Base-by-base conservation (phyloP, 441 rosid genomes). In the Gossypium davidsonii region DNA sequence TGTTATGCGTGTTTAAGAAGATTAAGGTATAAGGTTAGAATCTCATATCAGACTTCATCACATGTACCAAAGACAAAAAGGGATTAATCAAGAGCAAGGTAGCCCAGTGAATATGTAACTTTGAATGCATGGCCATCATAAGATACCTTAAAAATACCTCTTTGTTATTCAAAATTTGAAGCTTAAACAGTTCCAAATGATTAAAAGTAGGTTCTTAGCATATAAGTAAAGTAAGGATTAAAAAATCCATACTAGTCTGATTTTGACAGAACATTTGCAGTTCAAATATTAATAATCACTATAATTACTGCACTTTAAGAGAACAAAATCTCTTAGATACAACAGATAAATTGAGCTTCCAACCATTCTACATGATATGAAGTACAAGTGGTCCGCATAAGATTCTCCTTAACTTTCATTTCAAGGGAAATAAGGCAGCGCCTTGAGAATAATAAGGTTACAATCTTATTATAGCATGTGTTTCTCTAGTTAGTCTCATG, bases 21-120 rank as follows among this genome's bases (percentile, higher is more conserved):
- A 64, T 64, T 64, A 26, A 64, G 17, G 52, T 42, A 21, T 39
- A 18, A n/a, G 68, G 28, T 63, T 31, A 62, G 67, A 62, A 62
- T 64, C 69, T 62, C 49, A 18, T 1, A 9, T 34, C 15, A 11
- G 25, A 34, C 44, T 28, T 26, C 39, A 28, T 26, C 8, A 23
- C 23, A 10, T 57, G 62, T 23, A 57, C 62, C 62, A 11, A 57
- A 23, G 25, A 57, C 15, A 14, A 26, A 60, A n/a, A 60, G 42
- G 37, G 42, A 60, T 17, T 6, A 59, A 26, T 14, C 65, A 28
- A 60, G 20, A 60, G 42, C 65, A 60, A 60, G 20, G 31, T 14
- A 60, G 20, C 44, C 42, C 2, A n/a, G 42, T 26, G 65, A n/a
- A 60, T 60, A 31, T 60, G 11, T 6, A 28, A 28, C 65, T 60